Conservation (phyloP, 2,329 filamentous ascomycete species). For the Pezicula neosporulosa region DNA sequence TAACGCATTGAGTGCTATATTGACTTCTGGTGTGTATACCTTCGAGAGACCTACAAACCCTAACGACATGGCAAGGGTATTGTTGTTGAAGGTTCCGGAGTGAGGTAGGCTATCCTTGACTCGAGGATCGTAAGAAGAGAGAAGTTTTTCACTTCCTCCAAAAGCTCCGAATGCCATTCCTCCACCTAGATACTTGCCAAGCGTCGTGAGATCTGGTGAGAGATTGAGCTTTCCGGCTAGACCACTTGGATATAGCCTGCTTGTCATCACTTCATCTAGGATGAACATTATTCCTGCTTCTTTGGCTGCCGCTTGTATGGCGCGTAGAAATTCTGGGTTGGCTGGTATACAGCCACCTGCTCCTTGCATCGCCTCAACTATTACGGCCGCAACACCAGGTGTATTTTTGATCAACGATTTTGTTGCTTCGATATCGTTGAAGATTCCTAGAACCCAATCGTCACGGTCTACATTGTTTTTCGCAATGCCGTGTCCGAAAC, state of each 20-base stretch:
- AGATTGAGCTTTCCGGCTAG: constrained; percentile 39
- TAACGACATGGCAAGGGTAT: constrained; percentile 51
- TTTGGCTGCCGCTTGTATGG: constrained; percentile 6
- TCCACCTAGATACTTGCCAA: constrained; percentile 64
- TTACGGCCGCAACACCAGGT: constrained; percentile 39
- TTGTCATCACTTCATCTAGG: constrained; percentile 69
- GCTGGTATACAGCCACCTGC: constrained; percentile 53
- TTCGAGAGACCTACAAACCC: constrained; percentile 4
- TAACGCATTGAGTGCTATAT: constrained; percentile 1
- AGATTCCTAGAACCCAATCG: constrained; percentile 54
- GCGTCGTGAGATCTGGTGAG: constrained; percentile 56
- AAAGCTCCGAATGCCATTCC: constrained; percentile 64
- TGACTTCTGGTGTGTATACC: constrained; percentile 3
- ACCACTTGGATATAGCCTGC: constrained; percentile 48
- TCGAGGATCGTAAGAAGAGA: constrained; percentile 51
- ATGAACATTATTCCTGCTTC: constrained; percentile 52
- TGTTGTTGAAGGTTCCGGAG: constrained; percentile 66
- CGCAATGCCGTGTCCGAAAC: constrained; percentile 26
- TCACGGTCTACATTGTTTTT: constrained; percentile 27
- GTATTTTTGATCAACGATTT: constrained; percentile 4
- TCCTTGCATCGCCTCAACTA: constrained; percentile 65
- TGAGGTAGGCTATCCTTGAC: constrained; percentile 41
- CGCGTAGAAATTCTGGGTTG: constrained; percentile 12
- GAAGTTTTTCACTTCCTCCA: constrained; percentile 54
- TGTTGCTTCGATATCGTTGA: constrained; percentile 48